Base-by-base conservation (phyloP, 2,329 filamentous ascomycete genomes). In the Colletotrichum viniferum region DNA sequence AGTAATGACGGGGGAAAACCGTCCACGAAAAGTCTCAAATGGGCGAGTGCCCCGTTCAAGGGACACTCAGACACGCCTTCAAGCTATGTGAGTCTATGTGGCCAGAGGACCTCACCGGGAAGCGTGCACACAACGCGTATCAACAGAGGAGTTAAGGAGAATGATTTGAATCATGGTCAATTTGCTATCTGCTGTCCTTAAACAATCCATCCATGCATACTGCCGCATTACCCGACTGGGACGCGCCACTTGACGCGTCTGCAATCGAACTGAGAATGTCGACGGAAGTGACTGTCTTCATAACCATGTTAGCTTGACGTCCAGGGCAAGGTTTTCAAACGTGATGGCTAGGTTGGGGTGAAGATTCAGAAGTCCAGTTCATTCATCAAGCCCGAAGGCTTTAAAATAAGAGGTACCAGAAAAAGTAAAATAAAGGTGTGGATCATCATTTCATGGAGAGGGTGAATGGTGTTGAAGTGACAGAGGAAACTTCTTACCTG, bases 331-430 rank as follows among this genome's bases (percentile, higher is more conserved):
- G 5, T 7, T 34, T 28, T 18, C 34, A n/a, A 14, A 52, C 16
- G 60, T 48, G 13, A 7, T 7, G 26, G 13, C 8, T 32, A 34
- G 43, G 28, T 64, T 9, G 13, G 58, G 64, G 71, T 71, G 64
- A 55, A 21, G 8, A n/a, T 81, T 96, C 94, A 96, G 94, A 96
- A 95, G 94, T 95, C 93, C 93, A 88, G 88, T 94, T 89, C 91
- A 94, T 95, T 95, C 94, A 96, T 94, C 86, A 92, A 89, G 87
- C 86, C 88, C 82, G 84, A 88, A 87, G 83, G 82, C 89, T 89
- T 92, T 97, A 93, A 95, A 92, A 95, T 95, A 97, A 98, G 96
- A 98, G 96, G 95, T 98, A 96, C 95, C 95, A 98, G 95, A 97
- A 96, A 94, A 88, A 87, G 88, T 86, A 86, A 86, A 81, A 87